Evolutionary conservation across 2,329 filamentous ascomycete genomes (phyloP), one percentile per base, ranked within the genome.

Genomic region (Aspergillus quadrilineatus): DNA sequence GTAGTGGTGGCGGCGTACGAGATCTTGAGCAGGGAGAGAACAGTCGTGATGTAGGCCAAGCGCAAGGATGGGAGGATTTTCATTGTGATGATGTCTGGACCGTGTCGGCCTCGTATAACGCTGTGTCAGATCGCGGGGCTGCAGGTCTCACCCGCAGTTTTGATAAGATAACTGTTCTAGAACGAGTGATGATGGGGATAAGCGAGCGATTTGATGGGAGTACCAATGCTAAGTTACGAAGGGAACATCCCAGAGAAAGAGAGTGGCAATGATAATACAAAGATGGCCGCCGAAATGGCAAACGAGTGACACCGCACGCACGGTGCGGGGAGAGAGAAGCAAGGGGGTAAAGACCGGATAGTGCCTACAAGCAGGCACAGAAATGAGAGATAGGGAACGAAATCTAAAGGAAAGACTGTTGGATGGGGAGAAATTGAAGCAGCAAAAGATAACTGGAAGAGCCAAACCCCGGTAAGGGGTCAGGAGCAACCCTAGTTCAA

Each of bases 1-100:
- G 59, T 54, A 6, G 58, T 67, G 29, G 47, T 55, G 26, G 69
- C 72, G 4, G 70, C 70, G 9, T 53, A 53, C 8, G 59, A 37
- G 12, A 59, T 8, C 34, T 15, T 34, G 63, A 10, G 6, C 3
- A 53, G 28, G 15, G 26, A 10, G 14, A 46, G 14, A 4, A 50
- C 37, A 17, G n/a, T 22, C 6, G 15, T 7, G 10, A 15, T 29
- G 28, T 2, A 37, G 6, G 39, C 17, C 10, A 39, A 14, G 46
- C 14, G 17, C 10, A 26, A 39, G 22, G 4, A 29, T 37, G 10
- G 17, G 17, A 22, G 32, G 17, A 15, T 26, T 12, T 14, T 7
- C 46, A 49, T 49, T 6, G 12, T 49, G 45, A 15, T 37, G 26
- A 22, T 22, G 42, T 3, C 26, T 15, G 6, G 42, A 4, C 22